These are phyloP conservation scores for Priceomyces castillae DNA, from an alignment of 805 yeast genomes.

Conservation along the genomic window DNA sequence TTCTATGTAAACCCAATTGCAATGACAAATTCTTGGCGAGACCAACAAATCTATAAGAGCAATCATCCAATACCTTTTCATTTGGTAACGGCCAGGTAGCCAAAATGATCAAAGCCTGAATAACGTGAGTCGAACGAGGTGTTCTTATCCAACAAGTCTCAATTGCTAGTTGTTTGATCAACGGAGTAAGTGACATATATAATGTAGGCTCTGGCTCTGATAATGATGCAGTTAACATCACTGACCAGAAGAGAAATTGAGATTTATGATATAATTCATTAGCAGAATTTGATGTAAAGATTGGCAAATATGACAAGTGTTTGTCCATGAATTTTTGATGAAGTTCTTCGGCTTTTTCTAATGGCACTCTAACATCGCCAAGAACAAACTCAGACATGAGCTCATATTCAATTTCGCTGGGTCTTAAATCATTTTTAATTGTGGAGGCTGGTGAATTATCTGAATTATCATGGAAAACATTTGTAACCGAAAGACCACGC, in stretches of 20 bases:
- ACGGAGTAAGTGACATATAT: constrained; percentile 69
- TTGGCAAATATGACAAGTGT: constrained; percentile 76
- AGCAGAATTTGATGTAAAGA: constrained; percentile 67
- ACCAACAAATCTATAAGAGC: constrained; percentile 85
- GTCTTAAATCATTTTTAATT: constrained; percentile 1
- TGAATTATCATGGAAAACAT: constrained; percentile 20
- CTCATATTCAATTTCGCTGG: constrained; percentile 8
- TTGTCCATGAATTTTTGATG: constrained; percentile 66
- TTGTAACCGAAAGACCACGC: constrained; percentile 12
- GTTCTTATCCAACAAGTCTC: constrained; percentile 93
- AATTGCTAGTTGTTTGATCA: constrained; percentile 82
- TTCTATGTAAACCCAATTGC: constrained; percentile 84
- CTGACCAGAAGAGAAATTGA: constrained; percentile 86
- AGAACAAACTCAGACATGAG: constrained; percentile 61
- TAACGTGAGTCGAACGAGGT: constrained; percentile 90
- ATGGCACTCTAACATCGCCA: constrained; percentile 70
- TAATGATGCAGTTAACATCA: constrained; percentile 78
- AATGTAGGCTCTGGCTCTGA: constrained; percentile 85
- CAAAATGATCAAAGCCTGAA: constrained; percentile 82
- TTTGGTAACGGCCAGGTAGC: constrained; percentile 93
- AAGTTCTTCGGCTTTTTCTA: constrained; percentile 65
- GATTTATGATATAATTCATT: constrained; percentile 79
- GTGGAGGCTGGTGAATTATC: constrained; percentile 29
- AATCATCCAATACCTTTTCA: constrained; percentile 87
- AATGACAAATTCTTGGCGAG: constrained; percentile 80